Conservation (phyloP, 169 alveolate genomes). For the Cyclospora cayetanensis region DNA sequence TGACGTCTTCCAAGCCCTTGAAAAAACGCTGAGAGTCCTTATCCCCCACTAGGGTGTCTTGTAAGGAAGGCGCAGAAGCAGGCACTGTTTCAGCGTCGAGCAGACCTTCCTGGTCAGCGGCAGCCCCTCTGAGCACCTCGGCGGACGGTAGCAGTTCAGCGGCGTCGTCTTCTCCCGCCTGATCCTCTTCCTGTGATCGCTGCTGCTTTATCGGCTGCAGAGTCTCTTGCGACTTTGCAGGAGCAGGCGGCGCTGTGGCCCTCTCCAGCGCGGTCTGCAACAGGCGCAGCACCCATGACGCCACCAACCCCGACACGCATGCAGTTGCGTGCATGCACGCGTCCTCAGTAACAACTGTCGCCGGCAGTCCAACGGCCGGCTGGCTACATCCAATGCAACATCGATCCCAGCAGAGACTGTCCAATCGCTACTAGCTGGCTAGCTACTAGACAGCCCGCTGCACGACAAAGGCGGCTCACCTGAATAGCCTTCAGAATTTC, state of each 20-base stretch:
- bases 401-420: too few species aligned
- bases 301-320: too few species aligned
- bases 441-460: too few species aligned
- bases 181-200: not conserved
- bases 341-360: too few species aligned
- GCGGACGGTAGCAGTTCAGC: conserved; percentile 54
- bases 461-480: not conserved
- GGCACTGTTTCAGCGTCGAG: not conserved
- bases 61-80: not conserved
- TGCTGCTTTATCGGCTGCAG: conserved; percentile 54
- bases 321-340: too few species aligned
- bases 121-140: conserved; percentile 49
- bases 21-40: not conserved
- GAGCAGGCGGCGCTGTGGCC: not conserved
- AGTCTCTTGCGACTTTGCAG: conserved; percentile 11
- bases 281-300: not conserved
- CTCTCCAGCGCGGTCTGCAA: not conserved
- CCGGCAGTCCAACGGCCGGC: too few species aligned
- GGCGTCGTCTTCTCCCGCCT: not conserved
- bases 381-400: too few species aligned
- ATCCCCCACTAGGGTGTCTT: not conserved
- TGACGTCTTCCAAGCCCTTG: not conserved
- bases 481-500: conserved; percentile 50
- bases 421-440: too few species aligned
- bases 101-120: conserved; percentile 27